Conservation (phyloP, 2,329 filamentous ascomycete species). For the Lachnellula willkommii region DNA sequence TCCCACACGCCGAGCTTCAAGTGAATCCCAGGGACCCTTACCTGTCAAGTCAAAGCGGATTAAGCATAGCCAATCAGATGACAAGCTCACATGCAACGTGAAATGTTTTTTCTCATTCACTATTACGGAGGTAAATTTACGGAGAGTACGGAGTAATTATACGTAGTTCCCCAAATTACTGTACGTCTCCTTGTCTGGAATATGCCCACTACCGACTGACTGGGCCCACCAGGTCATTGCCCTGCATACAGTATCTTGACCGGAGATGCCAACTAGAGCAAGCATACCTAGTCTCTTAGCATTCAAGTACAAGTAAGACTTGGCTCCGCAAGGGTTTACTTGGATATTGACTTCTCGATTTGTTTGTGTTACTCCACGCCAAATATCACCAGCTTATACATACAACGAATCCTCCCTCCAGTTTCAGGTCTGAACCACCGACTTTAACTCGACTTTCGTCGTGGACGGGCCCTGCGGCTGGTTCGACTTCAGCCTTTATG, state of each 20-base stretch:
- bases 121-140: neutral
- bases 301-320: neutral
- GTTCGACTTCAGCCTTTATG: neutral
- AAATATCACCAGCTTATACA: no score
- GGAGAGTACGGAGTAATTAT: no score
- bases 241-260: neutral
- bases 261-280: neutral
- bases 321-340: no score
- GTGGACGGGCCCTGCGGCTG: neutral
- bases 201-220: no score
- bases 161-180: neutral
- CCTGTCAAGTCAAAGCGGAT: neutral
- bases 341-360: neutral
- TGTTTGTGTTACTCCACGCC: neutral
- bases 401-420: neutral
- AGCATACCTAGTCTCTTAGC: no score
- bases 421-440: neutral
- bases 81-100: neutral
- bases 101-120: neutral
- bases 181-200: neutral
- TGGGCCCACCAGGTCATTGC: neutral
- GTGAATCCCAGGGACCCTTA: neutral
- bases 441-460: neutral
- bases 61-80: neutral
- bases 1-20: neutral